A percentile compares a stretch with the other conserved stretches of the same genome.
Evolutionary conservation across 257 asterid genomes (phyloP).

Genomic region (Verbascum thapsus): DNA sequence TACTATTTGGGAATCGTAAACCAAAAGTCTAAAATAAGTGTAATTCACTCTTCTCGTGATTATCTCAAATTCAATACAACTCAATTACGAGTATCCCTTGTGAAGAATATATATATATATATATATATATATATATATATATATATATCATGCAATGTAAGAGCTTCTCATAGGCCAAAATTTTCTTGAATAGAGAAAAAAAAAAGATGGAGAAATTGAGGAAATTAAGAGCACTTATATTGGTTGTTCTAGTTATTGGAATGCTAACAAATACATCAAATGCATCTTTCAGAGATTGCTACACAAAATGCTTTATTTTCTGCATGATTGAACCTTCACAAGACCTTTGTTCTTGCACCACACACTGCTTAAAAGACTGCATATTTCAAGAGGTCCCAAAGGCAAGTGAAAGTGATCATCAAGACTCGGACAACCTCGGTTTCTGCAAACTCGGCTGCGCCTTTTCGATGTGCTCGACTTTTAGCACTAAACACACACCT

Average conservation of each 20-base stretch:
- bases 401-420: slow-evolving; percentile 2
- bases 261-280: slow-evolving; percentile 40
- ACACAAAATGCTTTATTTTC: slow-evolving; percentile 78
- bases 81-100: no score
- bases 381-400: slow-evolving; percentile 49
- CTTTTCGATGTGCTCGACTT: slow-evolving; percentile 65
- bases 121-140: neutral
- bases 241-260: slow-evolving; percentile 48
- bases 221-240: slow-evolving; percentile 39
- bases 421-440: slow-evolving; percentile 42
- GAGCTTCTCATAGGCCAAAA: slow-evolving; percentile 18
- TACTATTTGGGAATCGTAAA: no score
- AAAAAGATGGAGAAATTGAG: slow-evolving; percentile 40
- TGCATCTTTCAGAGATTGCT: slow-evolving; percentile 80
- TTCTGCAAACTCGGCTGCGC: slow-evolving; percentile 96
- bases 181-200: neutral
- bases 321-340: slow-evolving; percentile 88
- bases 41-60: no score
- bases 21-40: no score
- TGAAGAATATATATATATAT: neutral
- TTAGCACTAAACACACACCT: slow-evolving; percentile 65
- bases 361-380: slow-evolving; percentile 84
- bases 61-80: no score
- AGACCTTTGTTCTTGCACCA: slow-evolving; percentile 84
- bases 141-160: slow-evolving; percentile 1